Evolutionary conservation across 768 basidiomycete species (phyloP).

Genomic region (Cubamyces sp.): DNA sequence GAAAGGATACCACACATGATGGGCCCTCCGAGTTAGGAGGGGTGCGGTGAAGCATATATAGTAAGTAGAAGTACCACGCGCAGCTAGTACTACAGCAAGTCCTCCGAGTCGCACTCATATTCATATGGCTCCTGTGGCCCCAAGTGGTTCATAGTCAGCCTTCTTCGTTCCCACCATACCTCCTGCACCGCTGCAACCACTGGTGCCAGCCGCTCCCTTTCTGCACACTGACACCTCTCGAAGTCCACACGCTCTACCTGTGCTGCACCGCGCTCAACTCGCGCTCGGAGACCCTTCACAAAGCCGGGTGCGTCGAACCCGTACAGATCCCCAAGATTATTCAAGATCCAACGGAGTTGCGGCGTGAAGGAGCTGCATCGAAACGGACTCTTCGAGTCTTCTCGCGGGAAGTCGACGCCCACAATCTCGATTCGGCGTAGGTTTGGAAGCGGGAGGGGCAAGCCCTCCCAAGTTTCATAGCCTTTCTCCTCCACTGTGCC

Average conservation of each 20-base stretch:
- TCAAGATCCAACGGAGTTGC: too few species aligned
- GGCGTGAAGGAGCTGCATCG: neutral
- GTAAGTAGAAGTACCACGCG: too few species aligned
- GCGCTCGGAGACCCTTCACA: neutral
- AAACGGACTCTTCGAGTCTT: neutral
- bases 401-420: neutral
- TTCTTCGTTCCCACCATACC: conserved; percentile 1
- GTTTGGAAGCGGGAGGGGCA: neutral
- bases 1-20: too few species aligned
- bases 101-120: too few species aligned
- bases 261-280: neutral
- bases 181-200: neutral
- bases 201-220: neutral
- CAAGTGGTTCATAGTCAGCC: neutral
- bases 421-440: neutral
- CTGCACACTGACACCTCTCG: neutral
- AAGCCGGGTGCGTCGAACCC: neutral
- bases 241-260: neutral
- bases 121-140: too few species aligned
- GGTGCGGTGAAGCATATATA: too few species aligned
- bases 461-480: neutral
- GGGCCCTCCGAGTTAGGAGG: too few species aligned
- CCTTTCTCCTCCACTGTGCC: neutral
- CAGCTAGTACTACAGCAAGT: too few species aligned
- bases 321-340: neutral